Conservation (phyloP, 257 asterid species). For the Salvia hispanica region DNA sequence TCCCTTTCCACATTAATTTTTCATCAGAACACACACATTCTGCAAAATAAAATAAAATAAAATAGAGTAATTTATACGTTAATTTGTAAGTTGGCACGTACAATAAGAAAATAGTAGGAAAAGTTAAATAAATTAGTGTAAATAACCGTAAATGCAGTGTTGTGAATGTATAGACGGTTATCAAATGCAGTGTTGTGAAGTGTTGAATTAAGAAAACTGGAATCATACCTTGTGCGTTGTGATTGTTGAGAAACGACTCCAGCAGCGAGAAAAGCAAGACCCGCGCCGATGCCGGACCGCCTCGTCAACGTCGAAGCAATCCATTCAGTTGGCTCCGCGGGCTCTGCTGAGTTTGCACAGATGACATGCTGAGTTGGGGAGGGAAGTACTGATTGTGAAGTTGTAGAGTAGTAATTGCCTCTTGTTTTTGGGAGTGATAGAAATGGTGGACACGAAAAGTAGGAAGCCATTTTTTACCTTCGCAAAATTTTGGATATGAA, state of each 20-base stretch:
- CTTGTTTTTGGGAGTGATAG: conserved; percentile 54
- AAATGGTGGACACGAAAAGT: conserved; percentile 59
- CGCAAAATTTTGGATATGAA: conserved; percentile 10
- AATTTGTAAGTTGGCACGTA: too few species aligned
- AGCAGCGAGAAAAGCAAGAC: conserved; percentile 72
- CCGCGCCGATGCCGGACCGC: conserved; percentile 88
- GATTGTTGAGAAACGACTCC: conserved; percentile 89
- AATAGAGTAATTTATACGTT: too few species aligned
- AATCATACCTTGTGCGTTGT: conserved; percentile 61
- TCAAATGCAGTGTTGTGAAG: too few species aligned
- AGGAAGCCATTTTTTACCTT: conserved; percentile 53
- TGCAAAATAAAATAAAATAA: too few species aligned
- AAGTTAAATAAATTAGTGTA: too few species aligned
- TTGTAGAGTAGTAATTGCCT: conserved; percentile 50
- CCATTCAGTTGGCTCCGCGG: conserved; percentile 81
- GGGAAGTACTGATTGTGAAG: conserved; percentile 55
- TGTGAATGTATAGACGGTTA: too few species aligned
- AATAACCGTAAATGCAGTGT: too few species aligned
- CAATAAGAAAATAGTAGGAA: too few species aligned
- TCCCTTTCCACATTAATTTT: too few species aligned
- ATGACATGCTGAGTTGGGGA: conserved; percentile 43
- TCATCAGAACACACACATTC: too few species aligned
- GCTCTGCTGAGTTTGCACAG: conserved; percentile 37
- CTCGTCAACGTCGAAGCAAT: conserved; percentile 71
- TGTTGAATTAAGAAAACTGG: too few species aligned